phyloP scores from a whole-genome alignment of 2,329 filamentous ascomycete genomes.

The Trichophyton schoenleinii region DNA sequence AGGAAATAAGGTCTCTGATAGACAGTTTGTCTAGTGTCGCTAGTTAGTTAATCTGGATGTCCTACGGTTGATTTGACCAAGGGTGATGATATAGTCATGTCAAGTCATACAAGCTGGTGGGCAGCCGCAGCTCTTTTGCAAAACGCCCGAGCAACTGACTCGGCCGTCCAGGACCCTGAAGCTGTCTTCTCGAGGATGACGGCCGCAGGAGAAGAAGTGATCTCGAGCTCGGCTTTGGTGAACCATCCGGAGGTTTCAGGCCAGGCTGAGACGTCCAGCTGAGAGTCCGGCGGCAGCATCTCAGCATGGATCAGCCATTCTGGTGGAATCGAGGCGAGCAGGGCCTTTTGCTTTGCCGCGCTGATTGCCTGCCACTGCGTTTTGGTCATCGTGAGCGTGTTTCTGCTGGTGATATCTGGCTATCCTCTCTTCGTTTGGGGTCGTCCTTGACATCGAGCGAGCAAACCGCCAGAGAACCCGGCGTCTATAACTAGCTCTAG shows the following conservation, averaged over 20 bases:
- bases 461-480: too few species aligned
- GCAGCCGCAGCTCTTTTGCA: constrained; percentile 29
- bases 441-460: too few species aligned
- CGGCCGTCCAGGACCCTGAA: constrained; percentile 14
- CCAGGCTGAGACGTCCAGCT: constrained; percentile 12
- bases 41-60: not conserved
- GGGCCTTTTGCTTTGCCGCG: constrained; percentile 27
- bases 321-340: constrained; percentile 26
- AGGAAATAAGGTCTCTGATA: constrained; percentile 46
- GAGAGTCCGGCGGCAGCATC: constrained; percentile 10
- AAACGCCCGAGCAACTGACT: constrained; percentile 21
- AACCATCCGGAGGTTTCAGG: constrained; percentile 14
- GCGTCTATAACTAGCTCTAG: too few species aligned
- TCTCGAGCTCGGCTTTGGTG: constrained; percentile 11
- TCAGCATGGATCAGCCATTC: constrained; percentile 27
- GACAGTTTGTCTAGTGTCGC: constrained; percentile 44
- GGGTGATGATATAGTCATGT: not conserved
- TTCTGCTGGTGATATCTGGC: not conserved
- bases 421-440: too few species aligned
- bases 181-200: constrained; percentile 12
- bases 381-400: constrained; percentile 1
- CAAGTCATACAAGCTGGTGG: constrained; percentile 19
- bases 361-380: constrained; percentile 23
- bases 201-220: constrained; percentile 10
- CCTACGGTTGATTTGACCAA: not conserved